Conservation (phyloP, 495 filamentous ascomycete genomes). For the Penicillium egyptiacum region DNA sequence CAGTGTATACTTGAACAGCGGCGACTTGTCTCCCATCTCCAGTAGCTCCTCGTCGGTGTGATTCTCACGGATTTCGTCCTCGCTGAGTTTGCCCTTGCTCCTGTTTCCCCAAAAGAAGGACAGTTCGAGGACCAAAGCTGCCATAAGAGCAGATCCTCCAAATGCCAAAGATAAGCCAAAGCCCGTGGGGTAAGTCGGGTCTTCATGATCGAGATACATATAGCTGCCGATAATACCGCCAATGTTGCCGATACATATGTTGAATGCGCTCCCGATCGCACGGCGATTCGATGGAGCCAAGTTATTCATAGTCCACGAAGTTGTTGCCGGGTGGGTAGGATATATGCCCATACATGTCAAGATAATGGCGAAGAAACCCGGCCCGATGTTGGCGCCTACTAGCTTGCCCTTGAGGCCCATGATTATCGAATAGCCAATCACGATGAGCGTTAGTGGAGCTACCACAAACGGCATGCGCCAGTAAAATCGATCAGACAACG, state of each 20-base stretch:
- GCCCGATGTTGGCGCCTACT: constrained; percentile 26
- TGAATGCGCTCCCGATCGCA: constrained; percentile 39
- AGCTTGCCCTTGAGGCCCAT: constrained; percentile 31
- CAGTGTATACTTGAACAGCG: constrained; percentile 41
- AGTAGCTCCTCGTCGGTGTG: constrained; percentile 40
- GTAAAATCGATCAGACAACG: constrained; percentile 37
- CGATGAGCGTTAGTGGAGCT: constrained; percentile 26
- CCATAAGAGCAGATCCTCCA: constrained; percentile 22
- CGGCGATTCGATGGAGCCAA: constrained; percentile 35
- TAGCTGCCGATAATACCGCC: constrained; percentile 38
- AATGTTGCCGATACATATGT: constrained; percentile 39
- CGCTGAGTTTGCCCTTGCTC: constrained; percentile 25
- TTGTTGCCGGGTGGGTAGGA: constrained; percentile 36
- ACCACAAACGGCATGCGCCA: constrained; percentile 44
- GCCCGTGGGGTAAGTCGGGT: constrained; percentile 33
- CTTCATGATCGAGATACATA: constrained; percentile 36
- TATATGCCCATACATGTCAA: constrained; percentile 41
- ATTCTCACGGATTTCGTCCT: constrained; percentile 32
- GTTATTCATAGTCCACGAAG: constrained; percentile 43
- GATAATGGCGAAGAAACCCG: constrained; percentile 38
- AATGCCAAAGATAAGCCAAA: constrained; percentile 34
- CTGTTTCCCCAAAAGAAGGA: constrained; percentile 24
- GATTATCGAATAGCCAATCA: constrained; percentile 33
- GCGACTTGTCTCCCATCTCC: constrained; percentile 45
- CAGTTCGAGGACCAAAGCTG: constrained; percentile 24